A percentile compares a stretch with the other conserved stretches of the same genome.
phyloP scores from a whole-genome alignment of 2,329 filamentous ascomycete genomes.

The Zymoseptoria crescenta region DNA sequence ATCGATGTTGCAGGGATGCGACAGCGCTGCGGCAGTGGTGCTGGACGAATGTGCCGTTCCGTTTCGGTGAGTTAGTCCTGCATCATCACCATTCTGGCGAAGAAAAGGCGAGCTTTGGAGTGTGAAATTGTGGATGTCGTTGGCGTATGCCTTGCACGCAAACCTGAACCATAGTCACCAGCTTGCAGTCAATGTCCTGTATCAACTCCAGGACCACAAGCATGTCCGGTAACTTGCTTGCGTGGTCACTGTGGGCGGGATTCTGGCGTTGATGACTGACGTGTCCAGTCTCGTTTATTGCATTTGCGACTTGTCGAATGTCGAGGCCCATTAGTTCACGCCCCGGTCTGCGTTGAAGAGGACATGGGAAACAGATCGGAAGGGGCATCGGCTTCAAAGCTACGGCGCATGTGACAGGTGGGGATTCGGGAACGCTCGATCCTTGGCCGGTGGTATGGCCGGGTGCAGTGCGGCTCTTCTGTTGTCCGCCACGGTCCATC shows the following conservation, averaged over 20 bases:
- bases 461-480: background rate
- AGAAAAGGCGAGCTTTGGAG: background rate
- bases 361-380: background rate
- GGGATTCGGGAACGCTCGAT: background rate
- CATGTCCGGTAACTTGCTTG: background rate
- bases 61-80: too few relatives aligned
- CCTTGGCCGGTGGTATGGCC: background rate
- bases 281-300: background rate
- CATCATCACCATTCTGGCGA: background rate
- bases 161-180: background rate
- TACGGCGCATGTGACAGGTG: background rate
- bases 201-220: background rate
- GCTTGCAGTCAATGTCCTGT: background rate
- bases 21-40: too few relatives aligned
- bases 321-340: too few relatives aligned
- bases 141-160: background rate
- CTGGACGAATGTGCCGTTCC: too few relatives aligned
- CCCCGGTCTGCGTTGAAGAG: background rate
- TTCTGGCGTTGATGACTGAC: background rate
- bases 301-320: background rate
- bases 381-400: background rate
- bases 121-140: background rate
- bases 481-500: too few relatives aligned
- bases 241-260: background rate
- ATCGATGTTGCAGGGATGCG: background rate